phyloP scores from a whole-genome alignment of 2,329 filamentous ascomycete genomes.

The Exophiala xenobiotica region DNA sequence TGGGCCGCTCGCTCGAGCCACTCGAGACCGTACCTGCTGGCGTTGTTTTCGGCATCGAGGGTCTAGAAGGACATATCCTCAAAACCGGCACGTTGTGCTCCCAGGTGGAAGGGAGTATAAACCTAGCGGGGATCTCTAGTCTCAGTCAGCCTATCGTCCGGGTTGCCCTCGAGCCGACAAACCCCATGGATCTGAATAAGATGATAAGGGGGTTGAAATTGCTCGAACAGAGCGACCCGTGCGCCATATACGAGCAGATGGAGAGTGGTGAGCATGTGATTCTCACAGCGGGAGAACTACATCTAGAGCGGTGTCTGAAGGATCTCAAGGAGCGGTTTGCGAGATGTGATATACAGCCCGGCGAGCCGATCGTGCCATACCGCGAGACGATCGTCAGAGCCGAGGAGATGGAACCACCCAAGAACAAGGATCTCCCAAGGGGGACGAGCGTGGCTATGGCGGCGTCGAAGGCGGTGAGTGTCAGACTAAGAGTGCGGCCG shows the following conservation, averaged over 20 bases:
- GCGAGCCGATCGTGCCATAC: constrained; percentile 92
- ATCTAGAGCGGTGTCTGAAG: constrained; percentile 89
- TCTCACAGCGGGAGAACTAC: constrained; percentile 87
- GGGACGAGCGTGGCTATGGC: constrained; percentile 75
- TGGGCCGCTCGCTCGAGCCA: constrained; percentile 85
- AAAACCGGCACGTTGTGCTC: constrained; percentile 95
- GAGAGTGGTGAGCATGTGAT: constrained; percentile 93
- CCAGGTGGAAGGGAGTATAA: constrained; percentile 79
- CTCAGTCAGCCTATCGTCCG: constrained; percentile 88
- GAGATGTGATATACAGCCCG: constrained; percentile 89
- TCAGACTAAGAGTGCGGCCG: constrained; percentile 75
- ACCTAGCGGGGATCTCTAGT: constrained; percentile 81
- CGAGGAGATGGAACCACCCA: constrained; percentile 88
- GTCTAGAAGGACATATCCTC: constrained; percentile 87
- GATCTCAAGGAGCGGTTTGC: constrained; percentile 92
- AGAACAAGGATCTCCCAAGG: constrained; percentile 79
- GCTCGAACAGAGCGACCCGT: constrained; percentile 91
- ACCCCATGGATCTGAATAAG: constrained; percentile 86
- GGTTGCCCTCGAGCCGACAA: constrained; percentile 89
- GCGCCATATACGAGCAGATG: constrained; percentile 91
- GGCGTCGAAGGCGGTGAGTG: constrained; percentile 78
- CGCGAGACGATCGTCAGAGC: constrained; percentile 85
- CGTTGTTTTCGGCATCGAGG: constrained; percentile 91
- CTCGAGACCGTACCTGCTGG: constrained; percentile 84
- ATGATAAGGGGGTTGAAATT: constrained; percentile 87